Percentiles rank a stretch among this genome's conserved stretches.
Evolutionary conservation across 352 stramenopile genomes (phyloP).

Genomic region (Phytophthora rubi): DNA sequence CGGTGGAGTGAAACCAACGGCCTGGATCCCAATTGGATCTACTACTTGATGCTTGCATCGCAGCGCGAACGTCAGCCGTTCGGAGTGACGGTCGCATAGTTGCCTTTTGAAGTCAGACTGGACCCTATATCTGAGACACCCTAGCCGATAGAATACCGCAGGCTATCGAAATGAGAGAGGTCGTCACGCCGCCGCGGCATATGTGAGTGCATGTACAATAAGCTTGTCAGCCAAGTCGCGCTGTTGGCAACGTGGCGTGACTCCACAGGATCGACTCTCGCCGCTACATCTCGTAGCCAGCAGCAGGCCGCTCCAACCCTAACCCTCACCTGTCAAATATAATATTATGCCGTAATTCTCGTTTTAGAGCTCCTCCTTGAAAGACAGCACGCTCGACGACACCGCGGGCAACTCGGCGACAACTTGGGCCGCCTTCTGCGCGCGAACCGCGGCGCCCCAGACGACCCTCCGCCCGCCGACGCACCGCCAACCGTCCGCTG

Average conservation of each 20-base stretch:
- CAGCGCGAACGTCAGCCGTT: constrained; percentile 2
- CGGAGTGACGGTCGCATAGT: constrained; percentile 19
- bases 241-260: neutral
- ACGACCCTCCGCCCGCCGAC: neutral
- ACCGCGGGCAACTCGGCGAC: constrained; percentile 23
- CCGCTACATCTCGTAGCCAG: neutral
- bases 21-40: neutral
- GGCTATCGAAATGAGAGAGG: neutral
- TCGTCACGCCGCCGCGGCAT: neutral
- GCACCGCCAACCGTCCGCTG: neutral
- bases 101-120: constrained; percentile 16
- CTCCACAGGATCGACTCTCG: neutral
- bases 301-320: neutral
- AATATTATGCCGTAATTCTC: constrained; percentile 5
- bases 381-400: constrained; percentile 36
- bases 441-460: neutral
- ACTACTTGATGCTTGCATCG: neutral
- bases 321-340: neutral
- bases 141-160: neutral
- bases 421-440: constrained; percentile 15
- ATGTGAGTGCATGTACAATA: too few relatives aligned
- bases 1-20: constrained; percentile 21
- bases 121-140: neutral
- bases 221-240: constrained; percentile 6
- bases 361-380: constrained; percentile 29